These are phyloP conservation scores for Candida dajiaensis DNA, from an alignment of 805 yeast species.

Conservation along the genomic window DNA sequence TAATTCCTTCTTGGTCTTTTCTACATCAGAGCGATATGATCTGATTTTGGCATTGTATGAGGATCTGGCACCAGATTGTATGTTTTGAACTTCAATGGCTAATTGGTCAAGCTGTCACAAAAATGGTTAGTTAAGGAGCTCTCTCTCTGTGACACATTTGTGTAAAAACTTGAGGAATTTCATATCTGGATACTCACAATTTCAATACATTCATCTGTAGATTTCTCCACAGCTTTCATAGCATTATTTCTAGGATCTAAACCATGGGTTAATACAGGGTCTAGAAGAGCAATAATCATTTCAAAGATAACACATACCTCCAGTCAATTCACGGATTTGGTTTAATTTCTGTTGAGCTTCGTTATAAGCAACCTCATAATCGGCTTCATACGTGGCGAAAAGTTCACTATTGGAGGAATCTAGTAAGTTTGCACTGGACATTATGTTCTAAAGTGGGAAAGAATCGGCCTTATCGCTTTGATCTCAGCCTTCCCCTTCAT, in stretches of 20 bases:
- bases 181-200: constrained; percentile 30
- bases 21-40: constrained; percentile 58
- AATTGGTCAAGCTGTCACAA: constrained; percentile 63
- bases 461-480: background rate
- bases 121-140: constrained; percentile 3
- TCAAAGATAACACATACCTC: constrained; percentile 27
- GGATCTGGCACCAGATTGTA: constrained; percentile 70
- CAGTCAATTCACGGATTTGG: constrained; percentile 43
- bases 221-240: constrained; percentile 54
- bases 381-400: constrained; percentile 31
- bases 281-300: background rate
- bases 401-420: constrained; percentile 21
- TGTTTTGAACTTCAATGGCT: constrained; percentile 77
- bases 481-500: background rate
- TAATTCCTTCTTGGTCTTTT: constrained; percentile 48
- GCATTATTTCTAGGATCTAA: constrained; percentile 44
- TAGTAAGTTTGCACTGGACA: constrained; percentile 22
- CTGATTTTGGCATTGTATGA: constrained; percentile 71
- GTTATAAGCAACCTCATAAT: constrained; percentile 52
- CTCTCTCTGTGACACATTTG: no score
- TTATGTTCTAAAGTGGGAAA: constrained; percentile 1
- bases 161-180: no score
- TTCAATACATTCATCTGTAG: constrained; percentile 77
- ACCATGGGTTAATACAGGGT: background rate
- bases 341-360: constrained; percentile 65